A percentile compares a stretch with the other conserved stretches of the same genome.
Conservation (phyloP, 164 flowering plant genomes). For the Umbellularia californica region DNA sequence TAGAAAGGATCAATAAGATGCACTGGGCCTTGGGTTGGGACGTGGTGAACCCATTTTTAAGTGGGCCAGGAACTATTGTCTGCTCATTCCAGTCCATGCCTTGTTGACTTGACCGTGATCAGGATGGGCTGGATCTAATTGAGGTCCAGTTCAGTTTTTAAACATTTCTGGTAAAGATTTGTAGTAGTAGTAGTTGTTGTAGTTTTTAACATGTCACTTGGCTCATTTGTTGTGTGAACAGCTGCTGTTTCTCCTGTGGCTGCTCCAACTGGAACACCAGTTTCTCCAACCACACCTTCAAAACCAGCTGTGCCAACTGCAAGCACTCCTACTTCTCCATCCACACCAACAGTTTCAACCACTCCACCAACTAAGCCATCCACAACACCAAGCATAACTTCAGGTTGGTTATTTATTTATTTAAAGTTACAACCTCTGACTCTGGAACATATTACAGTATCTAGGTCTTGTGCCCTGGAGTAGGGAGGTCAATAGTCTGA, state of each 20-base stretch:
- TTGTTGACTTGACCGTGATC: too few relatives aligned
- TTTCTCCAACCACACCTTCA: slow-evolving; percentile 1
- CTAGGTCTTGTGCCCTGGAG: not conserved
- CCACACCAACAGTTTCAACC: not conserved
- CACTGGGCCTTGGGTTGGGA: not conserved
- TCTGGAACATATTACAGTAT: not conserved
- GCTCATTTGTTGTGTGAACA: slow-evolving; percentile 14
- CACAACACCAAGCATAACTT: slow-evolving; percentile 5
- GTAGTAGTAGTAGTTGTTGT: slow-evolving; percentile 1
- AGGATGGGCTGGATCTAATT: not conserved
- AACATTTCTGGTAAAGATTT: not conserved
- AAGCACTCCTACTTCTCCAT: not conserved
- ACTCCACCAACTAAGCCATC: slow-evolving; percentile 6
- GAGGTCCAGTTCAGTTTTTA: too few relatives aligned
- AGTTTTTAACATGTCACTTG: not conserved
- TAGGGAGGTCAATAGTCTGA: too few relatives aligned
- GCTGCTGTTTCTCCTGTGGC: slow-evolving; percentile 11
- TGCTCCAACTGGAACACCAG: slow-evolving; percentile 5
- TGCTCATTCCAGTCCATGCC: not conserved
- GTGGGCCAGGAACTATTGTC: too few relatives aligned
- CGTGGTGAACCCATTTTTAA: too few relatives aligned
- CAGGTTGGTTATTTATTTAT: slow-evolving; percentile 11
- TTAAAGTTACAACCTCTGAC: not conserved
- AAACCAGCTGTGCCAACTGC: not conserved
- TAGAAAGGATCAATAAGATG: not conserved